Evolutionary conservation across 164 flowering plant genomes (phyloP), one percentile per base, ranked within the genome.

Genomic region (Magnolia kwangsiensis): DNA sequence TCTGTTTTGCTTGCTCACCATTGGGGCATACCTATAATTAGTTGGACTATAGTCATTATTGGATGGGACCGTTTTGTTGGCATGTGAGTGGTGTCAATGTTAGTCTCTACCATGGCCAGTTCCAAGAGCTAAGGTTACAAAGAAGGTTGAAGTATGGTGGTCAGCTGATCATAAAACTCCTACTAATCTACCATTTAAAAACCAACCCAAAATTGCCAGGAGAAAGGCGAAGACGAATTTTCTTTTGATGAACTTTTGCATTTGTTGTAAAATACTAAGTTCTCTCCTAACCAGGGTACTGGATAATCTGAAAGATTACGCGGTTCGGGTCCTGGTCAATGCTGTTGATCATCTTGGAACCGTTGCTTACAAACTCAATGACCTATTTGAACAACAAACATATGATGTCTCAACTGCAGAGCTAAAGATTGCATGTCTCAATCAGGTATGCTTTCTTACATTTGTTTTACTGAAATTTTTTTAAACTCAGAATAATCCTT

Each of bases 321-420:
- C 97, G 65, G 95, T 96, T 13, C 78, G 91, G 75, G 99, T 97
- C 71, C 92, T 96, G 55, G 99, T 96, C 50, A 96, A 96, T 87
- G 96, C 98, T 74, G 96, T 96, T 76, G 99, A 96, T 85, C 99
- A 96, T 81, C 96, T 96, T 75, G 99, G 98, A 51, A 94, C 98
- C 71, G 98, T 96, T 79, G 97, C 99, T n/a, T 94, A 84, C 88
- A 96, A 96, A 76, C 83, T 96, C 76, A 89, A 87, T 63, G 99
- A 94, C 71, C 88, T 96, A 76, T 86, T 96, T 76, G 97, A 96
- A 81, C 97, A 96, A 79, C 97, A 96, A 83, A 75, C 90, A 16
- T 73, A 74, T 51, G 97, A 96, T 55, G 80, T 88, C 69, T 90
- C 97, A 51, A 81, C 90, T 55, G 85, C 86, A 84, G 98, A 94